Evolutionary conservation across 108 stramenopile genomes (phyloP).

Genomic region (Stephanodiscus minutulus): DNA sequence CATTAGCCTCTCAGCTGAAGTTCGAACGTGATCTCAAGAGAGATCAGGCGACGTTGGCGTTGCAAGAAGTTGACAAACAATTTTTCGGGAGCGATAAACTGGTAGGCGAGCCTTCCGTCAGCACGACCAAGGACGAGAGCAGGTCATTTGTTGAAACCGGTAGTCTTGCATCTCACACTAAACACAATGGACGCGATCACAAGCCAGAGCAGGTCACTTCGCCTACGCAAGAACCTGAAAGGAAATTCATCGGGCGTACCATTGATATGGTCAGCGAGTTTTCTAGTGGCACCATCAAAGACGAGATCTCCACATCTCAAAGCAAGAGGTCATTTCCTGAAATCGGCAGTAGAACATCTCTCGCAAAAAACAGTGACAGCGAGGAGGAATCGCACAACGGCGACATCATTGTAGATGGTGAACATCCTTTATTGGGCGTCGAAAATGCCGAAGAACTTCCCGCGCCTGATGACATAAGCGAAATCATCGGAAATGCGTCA

Average conservation of each 20-base stretch:
- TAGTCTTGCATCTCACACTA: not conserved
- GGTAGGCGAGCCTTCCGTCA: not conserved
- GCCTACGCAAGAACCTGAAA: constrained; percentile 18
- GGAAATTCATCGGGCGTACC: constrained; percentile 17
- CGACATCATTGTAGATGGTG: constrained; percentile 25
- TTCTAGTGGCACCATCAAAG: constrained; percentile 11
- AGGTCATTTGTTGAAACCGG: not conserved
- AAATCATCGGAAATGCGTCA: constrained; percentile 19
- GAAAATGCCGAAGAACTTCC: constrained; percentile 54
- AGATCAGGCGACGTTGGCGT: constrained; percentile 20
- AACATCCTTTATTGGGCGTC: constrained; percentile 62
- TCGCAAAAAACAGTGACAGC: constrained; percentile 4
- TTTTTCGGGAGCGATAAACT: not conserved
- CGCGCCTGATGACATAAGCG: constrained; percentile 53
- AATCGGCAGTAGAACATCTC: not conserved
- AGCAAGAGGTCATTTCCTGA: constrained; percentile 14
- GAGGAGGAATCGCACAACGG: constrained; percentile 22
- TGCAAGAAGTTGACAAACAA: constrained; percentile 35
- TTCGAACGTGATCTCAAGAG: constrained; percentile 37
- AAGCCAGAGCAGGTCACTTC: not conserved
- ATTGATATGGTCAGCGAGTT: constrained; percentile 11
- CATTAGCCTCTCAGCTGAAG: constrained; percentile 48
- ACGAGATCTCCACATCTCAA: constrained; percentile 35
- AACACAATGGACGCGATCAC: not conserved
- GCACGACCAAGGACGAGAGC: not conserved